Evolutionary conservation across 352 stramenopile genomes (phyloP), one percentile per base, ranked within the genome.

Genomic region (Plasmopara viticola): DNA sequence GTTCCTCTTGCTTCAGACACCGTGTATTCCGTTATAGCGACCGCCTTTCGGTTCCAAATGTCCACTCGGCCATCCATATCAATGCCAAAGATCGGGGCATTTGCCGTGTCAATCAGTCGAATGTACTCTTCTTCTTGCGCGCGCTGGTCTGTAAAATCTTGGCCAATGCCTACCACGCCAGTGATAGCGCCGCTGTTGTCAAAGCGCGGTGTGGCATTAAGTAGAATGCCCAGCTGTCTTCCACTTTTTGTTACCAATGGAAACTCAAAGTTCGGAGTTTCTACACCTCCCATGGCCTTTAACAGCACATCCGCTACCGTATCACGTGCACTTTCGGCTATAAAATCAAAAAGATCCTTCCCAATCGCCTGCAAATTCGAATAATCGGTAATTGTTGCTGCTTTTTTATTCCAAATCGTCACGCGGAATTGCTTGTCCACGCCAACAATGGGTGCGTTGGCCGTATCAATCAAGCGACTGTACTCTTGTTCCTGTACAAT

Each of bases 321-420:
- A 0, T 74, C 67, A 6, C 74, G 80, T 20, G 79, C 84, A 29
- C 90, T 70, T 34, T 78, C 61, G 29, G 74, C 63, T 35, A 90
- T 89, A 47, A 89, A 93, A 9, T 62, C 70, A 35, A 90, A 47
- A 0, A 94, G 58, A 35, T 90, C 60, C 31, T 86, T 60, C 12
- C 82, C 90, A 42, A 97, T 88, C 5, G 89, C 86, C 48, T 97
- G 82, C 15, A 88, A 60, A 28, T 85, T 83, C 13, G 72, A 71
- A 60, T 96, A 97, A 51, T 94, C 87, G 5, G 88, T 96, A 44
- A 91, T 86, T 1, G 74, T 81, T 0, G 78, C 78, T 0, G 85
- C 89, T 59, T 96, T 95, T 47, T 96, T 87, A 60, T 98, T 98
- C 93, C 93, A 98, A 58, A 94, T 86, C 12, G 86, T 90, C 31